Base-by-base conservation (phyloP, 331 rosid species). In the Malus hybrid region DNA sequence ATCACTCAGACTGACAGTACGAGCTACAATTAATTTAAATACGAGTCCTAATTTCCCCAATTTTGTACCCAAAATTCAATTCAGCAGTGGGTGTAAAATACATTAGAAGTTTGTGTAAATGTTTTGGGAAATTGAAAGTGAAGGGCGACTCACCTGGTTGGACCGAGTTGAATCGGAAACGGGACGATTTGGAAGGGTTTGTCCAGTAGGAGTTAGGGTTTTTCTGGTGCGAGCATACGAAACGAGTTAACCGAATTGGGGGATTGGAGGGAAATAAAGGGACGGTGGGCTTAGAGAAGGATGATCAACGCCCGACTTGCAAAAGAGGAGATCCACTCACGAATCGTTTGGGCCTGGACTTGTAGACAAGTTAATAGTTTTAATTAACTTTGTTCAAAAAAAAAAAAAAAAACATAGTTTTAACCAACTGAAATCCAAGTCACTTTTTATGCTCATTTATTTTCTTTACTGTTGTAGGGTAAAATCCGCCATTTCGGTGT, bases 221-320 rank as follows among this genome's bases (percentile, higher is more conserved):
- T 22, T 42, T 42, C 48, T 54, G 11, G 39, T 16, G 56, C 80
- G 50, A 70, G 44, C 42, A 16, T 16, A 20, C 48, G 73, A 76
- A 42, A 67, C 67, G 69, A 64, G 77, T 70, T 4, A 20, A 76
- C 74, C 9, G 71, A 39, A 70, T 6, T 2, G 57, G 20, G 70
- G 62, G 77, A 57, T 80, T 64, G 80, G 84, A 76, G 84, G 80
- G 84, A 81, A 76, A 68, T 39, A 27, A 36, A 32, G 7, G 18
- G 39, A 5, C 11, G 12, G 70, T 57, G 70, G 77, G 84, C 80
- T 66, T 64, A 16, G 63, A n/a, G 32, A 52, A 15, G 2, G 9
- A 27, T 19, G 13, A 32, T 12, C 44, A 13, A 10, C 3, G 54
- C 46, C 11, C 1, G 20, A 62, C 18, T 29, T 13, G 39, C 67